Evolutionary conservation across 345 rosid genomes (phyloP), one percentile per base, ranked within the genome.

Genomic region (Brassica incana): DNA sequence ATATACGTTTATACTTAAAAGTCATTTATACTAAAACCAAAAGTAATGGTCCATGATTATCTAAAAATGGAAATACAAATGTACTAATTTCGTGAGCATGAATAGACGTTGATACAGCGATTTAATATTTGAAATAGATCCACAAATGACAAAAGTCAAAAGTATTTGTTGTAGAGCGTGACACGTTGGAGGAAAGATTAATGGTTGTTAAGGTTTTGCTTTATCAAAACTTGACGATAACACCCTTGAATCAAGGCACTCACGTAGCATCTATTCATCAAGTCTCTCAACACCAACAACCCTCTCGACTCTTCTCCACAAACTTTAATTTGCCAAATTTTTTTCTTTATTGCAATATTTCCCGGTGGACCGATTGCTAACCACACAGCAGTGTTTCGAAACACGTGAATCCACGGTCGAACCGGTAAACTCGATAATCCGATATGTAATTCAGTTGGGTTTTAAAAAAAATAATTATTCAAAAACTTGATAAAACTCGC

Each of bases 131-230:
- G 52, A 67, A 66, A 78, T 32, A 58, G 25, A 45, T 10, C 3
- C 64, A 73, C 29, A 73, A 61, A 67, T 73, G 58, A 73, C 43
- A 33, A 73, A 79, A 73, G 78, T 73, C 74, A 59, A 60, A 78
- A 73, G 69, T 72, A 67, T 67, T 45, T 73, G 69, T 45, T 6
- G 25, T 73, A 73, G 78, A 78, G 68, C 82, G 82, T 78, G 82
- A 78, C 82, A 78, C 77, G 82, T 78, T 33, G 69, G 82, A 73
- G 16, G 67, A 5, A 50, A 70, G 63, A 78, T 4, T 43, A 43
- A 8, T 65, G 81, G 77, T 71, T 68, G 72, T 78, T 27, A 38
- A 63, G 62, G 52, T 33, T 27, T 65, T 6, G 23, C 11, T 77
- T 25, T 10, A 54, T 36, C 2, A 1, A 1, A 3, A 45, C 2